A percentile compares a stretch with the other conserved stretches of the same genome.
Evolutionary conservation across 2,329 filamentous ascomycete species (phyloP).

Genomic region (Aspergillus spinulosporus): DNA sequence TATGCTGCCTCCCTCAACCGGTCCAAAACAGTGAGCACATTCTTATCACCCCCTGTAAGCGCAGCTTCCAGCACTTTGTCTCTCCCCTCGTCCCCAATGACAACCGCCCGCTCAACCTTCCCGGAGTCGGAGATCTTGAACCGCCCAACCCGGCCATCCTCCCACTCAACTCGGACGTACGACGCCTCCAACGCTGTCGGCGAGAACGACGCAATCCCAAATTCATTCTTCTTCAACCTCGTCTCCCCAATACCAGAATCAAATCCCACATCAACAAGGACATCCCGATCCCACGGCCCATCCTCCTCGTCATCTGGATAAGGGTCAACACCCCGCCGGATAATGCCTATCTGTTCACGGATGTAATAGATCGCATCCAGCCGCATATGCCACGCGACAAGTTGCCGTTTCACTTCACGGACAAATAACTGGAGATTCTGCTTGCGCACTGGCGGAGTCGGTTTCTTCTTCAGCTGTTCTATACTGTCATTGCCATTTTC

Average conservation of each 20-base stretch:
- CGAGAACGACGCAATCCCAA: constrained; percentile 39
- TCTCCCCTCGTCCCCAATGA: constrained; percentile 43
- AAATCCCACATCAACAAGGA: constrained; percentile 14
- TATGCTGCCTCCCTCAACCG: constrained; percentile 26
- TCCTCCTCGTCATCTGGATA: constrained; percentile 21
- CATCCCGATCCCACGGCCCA: constrained; percentile 18
- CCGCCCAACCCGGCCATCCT: constrained; percentile 45
- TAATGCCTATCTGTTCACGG: constrained; percentile 33
- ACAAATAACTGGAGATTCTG: constrained; percentile 42
- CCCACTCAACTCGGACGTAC: constrained; percentile 48
- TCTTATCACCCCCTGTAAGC: constrained; percentile 36
- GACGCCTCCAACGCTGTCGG: constrained; percentile 41
- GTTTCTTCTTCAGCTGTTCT: constrained; percentile 24
- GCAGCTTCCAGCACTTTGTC: constrained; percentile 39
- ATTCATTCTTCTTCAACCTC: constrained; percentile 21
- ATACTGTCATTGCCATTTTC: constrained; percentile 13
- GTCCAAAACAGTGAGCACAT: constrained; percentile 38
- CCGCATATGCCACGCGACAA: constrained; percentile 45
- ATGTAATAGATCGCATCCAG: constrained; percentile 39
- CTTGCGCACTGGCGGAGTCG: constrained; percentile 15
- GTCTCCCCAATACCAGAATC: constrained; percentile 14
- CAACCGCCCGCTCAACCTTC: constrained; percentile 43
- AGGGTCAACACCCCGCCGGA: constrained; percentile 16
- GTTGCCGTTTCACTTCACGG: constrained; percentile 41
- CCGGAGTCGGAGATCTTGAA: constrained; percentile 46